These are phyloP conservation scores for Meira miltonrushii DNA, from an alignment of 1,284 basidiomycete genomes.

Conservation along the genomic window DNA sequence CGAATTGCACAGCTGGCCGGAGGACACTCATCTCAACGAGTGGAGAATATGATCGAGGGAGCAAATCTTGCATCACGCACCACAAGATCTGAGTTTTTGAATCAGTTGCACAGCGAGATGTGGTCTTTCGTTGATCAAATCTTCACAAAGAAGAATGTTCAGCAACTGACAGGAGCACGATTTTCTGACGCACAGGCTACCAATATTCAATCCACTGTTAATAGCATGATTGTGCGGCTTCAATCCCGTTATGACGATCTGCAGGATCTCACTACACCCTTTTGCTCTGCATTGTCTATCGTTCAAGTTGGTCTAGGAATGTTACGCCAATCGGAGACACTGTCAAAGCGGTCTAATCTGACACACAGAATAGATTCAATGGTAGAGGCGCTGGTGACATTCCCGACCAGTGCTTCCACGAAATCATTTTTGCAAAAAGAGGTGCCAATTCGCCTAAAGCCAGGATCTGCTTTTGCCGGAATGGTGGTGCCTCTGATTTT, in stretches of 20 bases:
- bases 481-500: constrained; percentile 18
- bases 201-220: constrained; percentile 50
- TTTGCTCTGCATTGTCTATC: constrained; percentile 64
- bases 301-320: constrained; percentile 72
- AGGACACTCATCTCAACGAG: background rate
- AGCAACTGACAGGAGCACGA: constrained; percentile 40
- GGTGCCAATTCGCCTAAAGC: constrained; percentile 34
- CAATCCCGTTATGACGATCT: constrained; percentile 56
- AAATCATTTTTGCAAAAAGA: constrained; percentile 28
- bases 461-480: constrained; percentile 12
- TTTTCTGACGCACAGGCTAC: constrained; percentile 28
- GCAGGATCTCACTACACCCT: constrained; percentile 65
- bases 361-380: constrained; percentile 23
- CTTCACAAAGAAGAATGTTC: constrained; percentile 28
- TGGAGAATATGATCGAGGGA: background rate
- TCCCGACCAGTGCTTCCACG: constrained; percentile 39
- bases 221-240: constrained; percentile 56
- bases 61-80: background rate
- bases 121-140: constrained; percentile 35
- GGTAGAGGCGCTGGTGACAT: constrained; percentile 37
- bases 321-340: constrained; percentile 35
- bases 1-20: background rate
- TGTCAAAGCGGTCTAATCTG: constrained; percentile 19
- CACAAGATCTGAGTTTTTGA: constrained; percentile 53
- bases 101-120: constrained; percentile 77